phyloP scores from a whole-genome alignment of 768 basidiomycete species.

The Cyathus striatus region DNA sequence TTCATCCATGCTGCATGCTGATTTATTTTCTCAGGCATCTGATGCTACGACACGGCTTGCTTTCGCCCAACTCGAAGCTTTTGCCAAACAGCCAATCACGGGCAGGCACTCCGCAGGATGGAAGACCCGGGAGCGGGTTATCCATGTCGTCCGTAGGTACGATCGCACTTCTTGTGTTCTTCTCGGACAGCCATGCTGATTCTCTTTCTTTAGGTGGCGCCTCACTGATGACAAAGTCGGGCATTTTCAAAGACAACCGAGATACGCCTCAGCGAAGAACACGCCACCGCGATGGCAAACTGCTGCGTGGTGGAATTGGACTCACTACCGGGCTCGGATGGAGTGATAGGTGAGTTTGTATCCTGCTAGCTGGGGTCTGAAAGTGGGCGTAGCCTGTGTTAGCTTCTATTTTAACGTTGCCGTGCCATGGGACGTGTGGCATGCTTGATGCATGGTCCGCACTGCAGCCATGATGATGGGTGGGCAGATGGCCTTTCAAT shows the following conservation, averaged over 20 bases:
- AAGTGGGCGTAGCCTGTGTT: no score
- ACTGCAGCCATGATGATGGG: no score
- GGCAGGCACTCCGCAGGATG: slow-evolving; percentile 16
- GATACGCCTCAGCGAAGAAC: slow-evolving; percentile 53
- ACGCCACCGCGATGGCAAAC: slow-evolving; percentile 56
- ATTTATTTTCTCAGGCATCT: slow-evolving; percentile 37
- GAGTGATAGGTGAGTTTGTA: slow-evolving; percentile 66
- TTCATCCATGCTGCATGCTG: slow-evolving; percentile 4
- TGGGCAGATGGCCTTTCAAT: no score
- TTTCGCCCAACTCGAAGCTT: slow-evolving; percentile 63
- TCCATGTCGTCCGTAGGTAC: slow-evolving; percentile 28
- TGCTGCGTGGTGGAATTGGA: slow-evolving; percentile 59
- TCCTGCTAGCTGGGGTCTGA: no score
- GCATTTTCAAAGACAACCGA: slow-evolving; percentile 45
- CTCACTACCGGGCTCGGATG: slow-evolving; percentile 70
- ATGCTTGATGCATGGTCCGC: no score
- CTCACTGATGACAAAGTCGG: slow-evolving; percentile 29
- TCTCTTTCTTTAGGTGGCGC: slow-evolving; percentile 7
- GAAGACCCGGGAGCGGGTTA: slow-evolving; percentile 28
- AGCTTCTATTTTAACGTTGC: no score
- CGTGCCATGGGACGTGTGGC: no score
- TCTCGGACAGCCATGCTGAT: background rate
- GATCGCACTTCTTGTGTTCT: slow-evolving; percentile 5
- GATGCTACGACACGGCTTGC: slow-evolving; percentile 62
- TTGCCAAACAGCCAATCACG: slow-evolving; percentile 28